Base-by-base conservation (phyloP, 2,329 filamentous ascomycete species). In the Neonectria faginata region DNA sequence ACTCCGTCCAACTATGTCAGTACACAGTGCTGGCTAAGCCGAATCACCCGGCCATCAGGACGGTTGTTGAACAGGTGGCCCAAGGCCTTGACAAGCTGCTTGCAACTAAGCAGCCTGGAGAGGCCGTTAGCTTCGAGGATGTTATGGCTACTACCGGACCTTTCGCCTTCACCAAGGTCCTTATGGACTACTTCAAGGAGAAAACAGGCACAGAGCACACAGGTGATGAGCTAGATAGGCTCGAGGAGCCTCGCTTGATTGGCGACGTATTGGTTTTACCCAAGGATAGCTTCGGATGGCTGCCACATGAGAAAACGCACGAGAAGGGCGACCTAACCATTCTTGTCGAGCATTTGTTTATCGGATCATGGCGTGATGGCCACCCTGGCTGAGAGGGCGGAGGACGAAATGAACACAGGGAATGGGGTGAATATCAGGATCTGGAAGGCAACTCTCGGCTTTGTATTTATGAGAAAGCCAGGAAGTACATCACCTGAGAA, bases 21-120 rank as follows among this genome's bases (percentile, higher is more conserved):
- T 92, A 91, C 87, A 91, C 89, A 1, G 90, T 92, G 50, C 88
- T 92, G 70, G 80, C 88, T 14, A 92, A 92, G 74, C 89, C 90
- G 0, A 89, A 89, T 2, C 90, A 92, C 70, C 90, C 90, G 1
- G 84, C 91, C 18, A 82, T 92, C 10, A 82, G 86, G 54, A 88
- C 89, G 48, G 83, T 92, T 55, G 89, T 92, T 8, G 85, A 88
- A 7, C 86, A 85, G 64, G 89, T 92, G 67, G 89, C 88, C 0
- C 83, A 59, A 1, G 71, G 68, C 31, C 70, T 78, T 8, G 57
- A 69, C 18, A 58, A 57, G 8, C 66, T 76, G 1, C 42, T 74
- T 4, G 60, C 60, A 10, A 57, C 69, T 1, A 72, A 72, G 48
- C 47, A 67, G 11, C 58, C 64, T 0, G 60, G 57, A 0, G 52